Evolutionary conservation across 1,139 yeast genomes (phyloP), one percentile per base, ranked within the genome.

Genomic region (Candida tropicalis): DNA sequence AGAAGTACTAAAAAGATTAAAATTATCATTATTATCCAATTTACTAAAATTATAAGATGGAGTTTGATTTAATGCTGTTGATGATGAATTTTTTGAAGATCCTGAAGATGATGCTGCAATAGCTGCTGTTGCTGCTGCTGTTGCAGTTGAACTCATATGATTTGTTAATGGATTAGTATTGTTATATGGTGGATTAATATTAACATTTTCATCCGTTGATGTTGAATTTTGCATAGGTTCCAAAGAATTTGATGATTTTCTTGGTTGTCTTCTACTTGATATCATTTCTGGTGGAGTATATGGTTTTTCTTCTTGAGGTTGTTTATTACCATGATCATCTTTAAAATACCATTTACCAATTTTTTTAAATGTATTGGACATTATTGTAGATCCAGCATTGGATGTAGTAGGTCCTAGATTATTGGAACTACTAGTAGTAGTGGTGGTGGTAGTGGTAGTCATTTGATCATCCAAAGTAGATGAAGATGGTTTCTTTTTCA

Each of bases 271-370:
- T 55, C 89, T 66, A 39, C 68, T 79, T 40, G 79, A 71, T 23
- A 82, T 82, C 88, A 83, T 82, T 55, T 82, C 87, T 0, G 87
- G 87, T 0, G 83, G 78, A 2, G 64, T 68, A 49, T 80, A 79
- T 40, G 57, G 22, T 20, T 52, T 41, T 20, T 31, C 35, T 12
- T 35, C 35, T 35, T 15, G 18, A 15, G 9, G 17, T 28, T 12
- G 24, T 11, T n/a, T n/a, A n/a, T n/a, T n/a, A n/a, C n/a, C n/a
- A n/a, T n/a, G n/a, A 29, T 70, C 75, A 41, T 77, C 82, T 43
- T 75, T 79, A 45, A 65, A 69, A 53, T 84, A 84, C 89, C 91
- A 83, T 49, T 78, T 82, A 2, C 87, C 87, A n/a, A 85, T 63
- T 53, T 79, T 83, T 47, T 73, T 78, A 39, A 83, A 61, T 0